These are phyloP conservation scores for Heterobasidion parviporum DNA, from an alignment of 1,284 basidiomycete genomes.

Conservation along the genomic window DNA sequence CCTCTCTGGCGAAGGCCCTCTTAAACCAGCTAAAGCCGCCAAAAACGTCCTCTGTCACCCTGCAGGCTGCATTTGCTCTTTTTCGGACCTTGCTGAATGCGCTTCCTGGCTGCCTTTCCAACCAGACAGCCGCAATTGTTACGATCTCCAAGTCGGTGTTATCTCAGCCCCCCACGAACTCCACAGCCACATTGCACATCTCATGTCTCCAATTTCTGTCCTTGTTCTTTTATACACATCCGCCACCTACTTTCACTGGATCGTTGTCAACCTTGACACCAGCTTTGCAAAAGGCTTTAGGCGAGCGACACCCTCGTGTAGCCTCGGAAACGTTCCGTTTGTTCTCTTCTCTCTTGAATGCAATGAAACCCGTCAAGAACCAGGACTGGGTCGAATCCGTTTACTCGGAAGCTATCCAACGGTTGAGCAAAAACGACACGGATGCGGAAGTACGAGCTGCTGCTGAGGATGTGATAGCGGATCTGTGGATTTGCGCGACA, in stretches of 20 bases:
- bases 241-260: constrained; percentile 53
- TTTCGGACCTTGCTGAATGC: constrained; percentile 74
- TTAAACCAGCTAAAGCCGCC: constrained; percentile 77
- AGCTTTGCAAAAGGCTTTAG: constrained; percentile 64
- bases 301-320: constrained; percentile 69
- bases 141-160: constrained; percentile 57
- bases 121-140: constrained; percentile 56
- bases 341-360: constrained; percentile 63
- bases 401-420: constrained; percentile 65
- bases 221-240: constrained; percentile 77
- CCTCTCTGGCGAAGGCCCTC: constrained; percentile 72
- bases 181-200: constrained; percentile 70
- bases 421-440: constrained; percentile 75
- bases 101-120: constrained; percentile 76
- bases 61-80: constrained; percentile 81
- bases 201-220: constrained; percentile 81
- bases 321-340: constrained; percentile 79
- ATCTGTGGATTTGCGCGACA: constrained; percentile 81
- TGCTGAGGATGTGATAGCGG: constrained; percentile 79
- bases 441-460: constrained; percentile 86
- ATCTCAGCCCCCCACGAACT: constrained; percentile 53
- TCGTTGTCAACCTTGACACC: constrained; percentile 64
- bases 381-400: constrained; percentile 59
- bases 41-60: constrained; percentile 72
- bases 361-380: constrained; percentile 52